Percentiles rank a stretch among this genome's conserved stretches.
Evolutionary conservation across 2,329 filamentous ascomycete species (phyloP).

Genomic region (Trichoderma sp.): DNA sequence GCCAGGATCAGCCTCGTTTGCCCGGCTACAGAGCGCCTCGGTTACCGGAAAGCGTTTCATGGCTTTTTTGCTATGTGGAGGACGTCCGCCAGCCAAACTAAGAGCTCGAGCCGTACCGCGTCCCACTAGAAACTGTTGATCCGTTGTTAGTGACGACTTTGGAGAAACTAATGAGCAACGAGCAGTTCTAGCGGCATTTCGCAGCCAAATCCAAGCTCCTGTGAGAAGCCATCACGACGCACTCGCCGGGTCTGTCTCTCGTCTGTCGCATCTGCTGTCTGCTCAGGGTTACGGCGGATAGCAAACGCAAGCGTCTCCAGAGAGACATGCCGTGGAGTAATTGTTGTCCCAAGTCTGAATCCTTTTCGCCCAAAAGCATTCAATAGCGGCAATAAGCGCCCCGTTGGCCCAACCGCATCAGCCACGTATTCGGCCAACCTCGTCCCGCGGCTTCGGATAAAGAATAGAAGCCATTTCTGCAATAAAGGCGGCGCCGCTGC

Average conservation of each 20-base stretch:
- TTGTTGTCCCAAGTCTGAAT: neutral
- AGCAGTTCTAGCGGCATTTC: constrained; percentile 10
- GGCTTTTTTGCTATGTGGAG: constrained; percentile 21
- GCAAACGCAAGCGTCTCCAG: neutral
- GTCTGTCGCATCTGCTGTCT: neutral
- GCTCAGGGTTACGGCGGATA: neutral
- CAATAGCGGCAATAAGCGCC: constrained; percentile 4
- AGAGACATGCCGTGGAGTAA: neutral
- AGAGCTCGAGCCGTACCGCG: constrained; percentile 33
- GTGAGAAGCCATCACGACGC: neutral
- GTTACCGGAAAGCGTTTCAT: constrained; percentile 19
- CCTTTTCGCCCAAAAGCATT: neutral
- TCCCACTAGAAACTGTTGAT: constrained; percentile 28
- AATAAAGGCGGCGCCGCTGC: neutral
- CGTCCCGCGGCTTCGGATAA: constrained; percentile 5
- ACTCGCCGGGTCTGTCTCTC: neutral
- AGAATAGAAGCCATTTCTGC: neutral
- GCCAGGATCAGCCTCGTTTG: neutral
- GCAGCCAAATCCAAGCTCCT: neutral
- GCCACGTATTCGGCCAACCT: neutral
- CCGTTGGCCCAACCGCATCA: neutral
- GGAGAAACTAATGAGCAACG: constrained; percentile 1
- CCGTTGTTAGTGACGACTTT: neutral
- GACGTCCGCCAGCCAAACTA: constrained; percentile 28
- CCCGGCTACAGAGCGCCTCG: constrained; percentile 4